These are phyloP conservation scores for Heliocybe sulcata DNA, from an alignment of 1,284 basidiomycete genomes.

Conservation along the genomic window DNA sequence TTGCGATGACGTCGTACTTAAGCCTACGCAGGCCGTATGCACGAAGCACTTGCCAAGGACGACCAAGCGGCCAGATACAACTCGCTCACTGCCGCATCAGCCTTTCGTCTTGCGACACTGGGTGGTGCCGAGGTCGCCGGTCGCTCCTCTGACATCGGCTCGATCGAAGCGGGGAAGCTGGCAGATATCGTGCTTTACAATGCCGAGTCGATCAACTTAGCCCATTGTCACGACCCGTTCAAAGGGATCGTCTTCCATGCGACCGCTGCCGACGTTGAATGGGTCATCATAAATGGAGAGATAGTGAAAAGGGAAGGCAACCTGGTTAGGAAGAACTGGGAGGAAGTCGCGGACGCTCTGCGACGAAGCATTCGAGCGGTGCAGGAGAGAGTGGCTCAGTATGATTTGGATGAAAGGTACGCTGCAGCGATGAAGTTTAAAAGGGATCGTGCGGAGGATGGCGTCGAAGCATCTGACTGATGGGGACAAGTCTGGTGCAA, in stretches of 20 bases:
- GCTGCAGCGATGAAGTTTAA: not conserved
- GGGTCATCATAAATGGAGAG: constrained; percentile 26
- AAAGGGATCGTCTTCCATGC: constrained; percentile 24
- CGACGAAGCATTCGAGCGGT: not conserved
- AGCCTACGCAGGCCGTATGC: constrained; percentile 12
- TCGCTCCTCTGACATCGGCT: constrained; percentile 19
- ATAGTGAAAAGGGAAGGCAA: constrained; percentile 21
- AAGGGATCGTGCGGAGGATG: too few species aligned
- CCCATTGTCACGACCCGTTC: constrained; percentile 19
- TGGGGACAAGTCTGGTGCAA: too few species aligned
- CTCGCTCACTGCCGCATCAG: constrained; percentile 19
- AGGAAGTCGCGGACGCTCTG: constrained; percentile 1
- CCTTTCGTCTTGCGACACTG: constrained; percentile 24
- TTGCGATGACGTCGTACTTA: constrained; percentile 4
- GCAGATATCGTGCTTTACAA: constrained; percentile 25
- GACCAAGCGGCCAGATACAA: constrained; percentile 13
- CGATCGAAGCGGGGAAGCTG: constrained; percentile 25
- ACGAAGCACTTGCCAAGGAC: constrained; percentile 16
- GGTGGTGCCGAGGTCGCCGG: constrained; percentile 24
- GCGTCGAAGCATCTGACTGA: too few species aligned
- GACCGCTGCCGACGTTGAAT: constrained; percentile 22
- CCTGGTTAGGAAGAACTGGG: constrained; percentile 1
- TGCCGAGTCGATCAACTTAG: constrained; percentile 21
- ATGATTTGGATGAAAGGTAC: constrained; percentile 2
- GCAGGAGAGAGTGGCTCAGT: not conserved